Evolutionary conservation across 306 rosid species (phyloP).

Genomic region (Citrullus colocynthis): DNA sequence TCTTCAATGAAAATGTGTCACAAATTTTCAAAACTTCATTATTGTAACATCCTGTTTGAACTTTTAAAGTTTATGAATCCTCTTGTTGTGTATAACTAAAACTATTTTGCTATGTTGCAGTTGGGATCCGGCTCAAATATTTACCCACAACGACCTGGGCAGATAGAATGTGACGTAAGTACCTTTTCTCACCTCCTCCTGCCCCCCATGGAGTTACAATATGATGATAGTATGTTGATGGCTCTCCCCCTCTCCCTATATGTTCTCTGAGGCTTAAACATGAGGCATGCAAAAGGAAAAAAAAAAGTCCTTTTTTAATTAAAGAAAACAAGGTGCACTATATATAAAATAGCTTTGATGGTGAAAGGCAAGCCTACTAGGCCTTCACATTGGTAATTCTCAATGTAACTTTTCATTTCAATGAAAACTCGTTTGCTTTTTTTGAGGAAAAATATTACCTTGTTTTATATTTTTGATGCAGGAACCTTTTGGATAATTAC

Average conservation of each 20-base stretch:
- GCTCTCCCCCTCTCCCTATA: background rate
- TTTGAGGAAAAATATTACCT: background rate
- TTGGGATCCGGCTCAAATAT: slow-evolving; percentile 39
- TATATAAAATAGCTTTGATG: background rate
- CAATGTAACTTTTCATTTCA: background rate
- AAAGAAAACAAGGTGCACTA: background rate
- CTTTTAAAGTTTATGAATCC: background rate
- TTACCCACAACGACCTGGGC: slow-evolving; percentile 90
- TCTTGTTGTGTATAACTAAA: background rate
- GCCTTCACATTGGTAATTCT: background rate
- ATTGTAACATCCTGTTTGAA: background rate
- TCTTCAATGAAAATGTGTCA: too few species aligned
- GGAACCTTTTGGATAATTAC: too few species aligned
- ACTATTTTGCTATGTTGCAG: slow-evolving; percentile 23
- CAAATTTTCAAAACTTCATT: background rate
- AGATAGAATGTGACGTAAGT: slow-evolving; percentile 78
- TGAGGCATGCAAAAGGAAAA: background rate
- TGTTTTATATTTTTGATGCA: too few species aligned
- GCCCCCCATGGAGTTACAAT: background rate
- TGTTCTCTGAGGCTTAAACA: background rate
- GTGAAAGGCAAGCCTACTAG: background rate
- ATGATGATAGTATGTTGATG: background rate
- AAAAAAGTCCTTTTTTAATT: too few species aligned
- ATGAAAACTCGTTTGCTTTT: background rate
- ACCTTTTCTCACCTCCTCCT: background rate